Evolutionary conservation across 176 grass and related monocot species (phyloP).

Genomic region (Hordeum marinum): DNA sequence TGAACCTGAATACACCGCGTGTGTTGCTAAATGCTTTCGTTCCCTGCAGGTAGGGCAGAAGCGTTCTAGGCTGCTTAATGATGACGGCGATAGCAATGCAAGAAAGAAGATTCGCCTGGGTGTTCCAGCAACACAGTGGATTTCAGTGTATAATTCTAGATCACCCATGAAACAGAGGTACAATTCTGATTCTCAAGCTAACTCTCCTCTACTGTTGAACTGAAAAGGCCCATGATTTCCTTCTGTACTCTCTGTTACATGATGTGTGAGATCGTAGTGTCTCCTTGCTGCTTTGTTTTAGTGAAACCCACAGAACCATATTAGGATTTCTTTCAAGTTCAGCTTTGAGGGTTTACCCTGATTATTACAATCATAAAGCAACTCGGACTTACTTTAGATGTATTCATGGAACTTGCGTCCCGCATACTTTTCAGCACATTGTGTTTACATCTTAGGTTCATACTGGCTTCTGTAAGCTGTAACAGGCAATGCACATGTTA

Average conservation of each 20-base stretch:
- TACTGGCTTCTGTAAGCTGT: too few relatives aligned
- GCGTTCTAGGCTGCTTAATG: conserved; percentile 57
- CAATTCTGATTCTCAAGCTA: conserved; percentile 20
- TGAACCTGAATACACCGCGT: neutral
- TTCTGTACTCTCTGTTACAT: neutral
- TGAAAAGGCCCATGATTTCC: neutral
- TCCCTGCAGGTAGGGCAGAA: conserved; percentile 78
- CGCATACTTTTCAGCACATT: too few relatives aligned
- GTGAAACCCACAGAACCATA: neutral
- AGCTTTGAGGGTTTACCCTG: neutral
- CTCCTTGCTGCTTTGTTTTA: neutral
- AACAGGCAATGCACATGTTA: too few relatives aligned
- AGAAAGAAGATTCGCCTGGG: conserved; percentile 75
- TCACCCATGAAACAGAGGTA: conserved; percentile 81
- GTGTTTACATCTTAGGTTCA: too few relatives aligned
- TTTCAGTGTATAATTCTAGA: conserved; percentile 83
- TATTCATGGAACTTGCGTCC: too few relatives aligned
- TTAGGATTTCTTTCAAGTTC: neutral
- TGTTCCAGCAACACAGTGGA: conserved; percentile 76
- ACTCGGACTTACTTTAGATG: too few relatives aligned
- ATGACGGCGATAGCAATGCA: conserved; percentile 55
- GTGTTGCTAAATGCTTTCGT: neutral
- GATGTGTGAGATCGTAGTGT: neutral
- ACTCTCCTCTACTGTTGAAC: neutral
- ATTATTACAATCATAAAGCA: neutral